Conservation (phyloP, 2,329 filamentous ascomycete species). For the Talaromyces sp. region DNA sequence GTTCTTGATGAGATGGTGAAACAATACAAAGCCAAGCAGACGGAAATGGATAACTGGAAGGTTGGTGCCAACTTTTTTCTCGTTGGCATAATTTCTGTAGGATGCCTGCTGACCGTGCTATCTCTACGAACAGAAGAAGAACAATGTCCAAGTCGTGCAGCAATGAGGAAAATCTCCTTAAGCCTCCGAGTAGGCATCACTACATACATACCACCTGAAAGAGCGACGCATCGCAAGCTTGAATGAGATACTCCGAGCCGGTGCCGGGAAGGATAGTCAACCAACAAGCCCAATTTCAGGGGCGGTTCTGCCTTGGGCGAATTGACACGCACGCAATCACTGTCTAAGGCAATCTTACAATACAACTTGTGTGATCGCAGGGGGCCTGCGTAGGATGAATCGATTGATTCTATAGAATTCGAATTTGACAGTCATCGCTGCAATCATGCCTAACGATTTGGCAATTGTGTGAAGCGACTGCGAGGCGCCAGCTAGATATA, state of each 20-base stretch:
- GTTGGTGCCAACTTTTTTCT: constrained; percentile 48
- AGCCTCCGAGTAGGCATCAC: not conserved
- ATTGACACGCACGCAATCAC: not conserved
- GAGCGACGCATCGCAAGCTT: not conserved
- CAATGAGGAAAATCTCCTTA: constrained; percentile 27
- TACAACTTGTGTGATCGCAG: not conserved
- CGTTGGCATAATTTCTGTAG: not conserved
- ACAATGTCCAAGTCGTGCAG: constrained; percentile 49
- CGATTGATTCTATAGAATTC: not conserved
- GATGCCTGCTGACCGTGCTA: not conserved
- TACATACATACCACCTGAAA: not conserved
- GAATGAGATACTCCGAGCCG: not conserved
- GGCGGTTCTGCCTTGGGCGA: not conserved
- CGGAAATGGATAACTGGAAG: constrained; percentile 98
- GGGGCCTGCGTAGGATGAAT: not conserved
- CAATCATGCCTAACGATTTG: constrained; percentile 21
- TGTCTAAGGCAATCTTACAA: not conserved
- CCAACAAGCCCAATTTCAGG: not conserved
- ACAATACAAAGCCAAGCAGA: constrained; percentile 92
- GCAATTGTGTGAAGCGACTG: constrained; percentile 11
- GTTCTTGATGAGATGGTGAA: constrained; percentile 92
- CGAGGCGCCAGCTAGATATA: not conserved
- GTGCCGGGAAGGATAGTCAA: not conserved
- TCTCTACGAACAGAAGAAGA: constrained; percentile 40
- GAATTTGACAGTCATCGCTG: constrained; percentile 12